Base-by-base conservation (phyloP, 805 yeast genomes). In the Scheffersomyces ergatensis region DNA sequence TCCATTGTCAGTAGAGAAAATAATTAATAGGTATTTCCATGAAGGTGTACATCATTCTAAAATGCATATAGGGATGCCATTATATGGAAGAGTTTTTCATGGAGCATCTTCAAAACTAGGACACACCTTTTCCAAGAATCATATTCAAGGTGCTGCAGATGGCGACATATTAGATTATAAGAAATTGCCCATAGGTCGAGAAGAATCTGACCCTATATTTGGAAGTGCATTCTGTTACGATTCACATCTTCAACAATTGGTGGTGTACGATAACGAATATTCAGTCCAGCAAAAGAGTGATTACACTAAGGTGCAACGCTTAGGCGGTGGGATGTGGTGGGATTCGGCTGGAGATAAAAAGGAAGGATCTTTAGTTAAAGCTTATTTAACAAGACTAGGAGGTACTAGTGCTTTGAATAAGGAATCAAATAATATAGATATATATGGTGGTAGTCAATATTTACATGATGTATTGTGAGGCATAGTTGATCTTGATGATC, bases 311-410 rank as follows among this genome's bases (percentile, higher is more conserved):
- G 49, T 60, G 16, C 58, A 65, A 5, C 54, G 66, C 0, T 63
- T 89, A 8, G 95, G 83, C 0, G 98, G 99, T 0, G 96, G 86
- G 0, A 82, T 93, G 79, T 90, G 87, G 83, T 92, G 98, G 98
- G 97, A 92, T 53, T 83, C 96, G 0, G 74, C 83, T 42, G 96
- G 96, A 2, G 96, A 89, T 53, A 52, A 61, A 36, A 50, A 65
- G 34, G 39, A 53, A 1, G 51, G 67, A 26, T 76, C 82, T 0
- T 55, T 80, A 20, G 50, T 81, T 8, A 44, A 56, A n/a, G 63
- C 61, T 3, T 82, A 78, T 62, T 73, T 76, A 18, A 57, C 63
- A 35, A 67, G 65, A 37, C 37, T 72, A 4, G 70, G 58, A 2
- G 58, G 57, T 6, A 17, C 34, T 13, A 51, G 26, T 2, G 39